A percentile compares a stretch with the other conserved stretches of the same genome.
These are phyloP conservation scores for Sclerotinia nivalis DNA, from an alignment of 2,329 filamentous ascomycete genomes.

Conservation along the genomic window DNA sequence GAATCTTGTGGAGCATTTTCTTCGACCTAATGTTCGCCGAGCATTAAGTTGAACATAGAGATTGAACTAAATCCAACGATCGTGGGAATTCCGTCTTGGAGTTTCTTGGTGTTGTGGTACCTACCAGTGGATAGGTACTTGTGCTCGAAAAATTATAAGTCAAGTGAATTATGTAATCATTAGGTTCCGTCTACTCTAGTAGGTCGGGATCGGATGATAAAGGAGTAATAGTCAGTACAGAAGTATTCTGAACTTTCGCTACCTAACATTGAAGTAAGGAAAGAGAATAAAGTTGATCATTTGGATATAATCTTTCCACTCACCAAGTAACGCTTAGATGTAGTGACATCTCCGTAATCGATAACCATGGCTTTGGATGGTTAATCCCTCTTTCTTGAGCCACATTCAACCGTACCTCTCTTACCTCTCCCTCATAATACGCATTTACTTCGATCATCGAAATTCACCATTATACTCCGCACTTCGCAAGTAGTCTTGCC, in stretches of 20 bases:
- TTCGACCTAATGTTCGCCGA: background rate
- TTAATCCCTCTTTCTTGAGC: background rate
- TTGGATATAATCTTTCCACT: background rate
- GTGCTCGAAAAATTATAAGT: too few species aligned
- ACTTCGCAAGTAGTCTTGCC: slow-evolving; percentile 4
- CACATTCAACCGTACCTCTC: background rate
- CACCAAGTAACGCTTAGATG: background rate
- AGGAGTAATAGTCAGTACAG: too few species aligned
- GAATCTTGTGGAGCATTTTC: background rate
- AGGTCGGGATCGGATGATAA: too few species aligned
- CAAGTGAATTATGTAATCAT: background rate
- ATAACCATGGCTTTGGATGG: background rate
- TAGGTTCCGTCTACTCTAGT: background rate
- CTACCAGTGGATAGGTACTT: too few species aligned
- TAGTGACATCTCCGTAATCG: slow-evolving; percentile 12
- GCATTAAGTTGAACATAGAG: background rate
- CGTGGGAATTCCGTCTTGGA: background rate
- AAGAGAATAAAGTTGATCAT: background rate
- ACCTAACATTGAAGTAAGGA: background rate
- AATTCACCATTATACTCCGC: background rate
- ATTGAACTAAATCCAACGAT: background rate
- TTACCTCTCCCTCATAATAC: background rate
- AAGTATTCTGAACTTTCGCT: background rate
- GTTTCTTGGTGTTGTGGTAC: background rate
- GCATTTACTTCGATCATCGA: background rate